Conservation (phyloP, 208 protist species). For the Entamoeba moshkovskii region DNA sequence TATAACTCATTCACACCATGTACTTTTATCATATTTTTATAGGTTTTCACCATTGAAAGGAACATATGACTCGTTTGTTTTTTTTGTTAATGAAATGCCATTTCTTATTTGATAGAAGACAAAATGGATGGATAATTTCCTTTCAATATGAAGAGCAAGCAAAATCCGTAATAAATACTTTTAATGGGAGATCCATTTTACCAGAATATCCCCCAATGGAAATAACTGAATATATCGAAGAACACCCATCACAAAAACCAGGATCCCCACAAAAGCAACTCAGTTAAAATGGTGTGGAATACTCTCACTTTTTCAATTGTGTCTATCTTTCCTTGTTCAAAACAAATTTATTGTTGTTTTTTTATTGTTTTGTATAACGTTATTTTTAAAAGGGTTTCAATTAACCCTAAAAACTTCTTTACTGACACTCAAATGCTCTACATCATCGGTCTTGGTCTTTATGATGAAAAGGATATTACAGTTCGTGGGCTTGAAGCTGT, state of each 20-base stretch:
- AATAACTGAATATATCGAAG: neutral
- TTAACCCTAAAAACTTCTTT: neutral
- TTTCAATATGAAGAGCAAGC: neutral
- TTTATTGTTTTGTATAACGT: too few relatives aligned
- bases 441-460: conserved; percentile 83
- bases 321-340: too few relatives aligned
- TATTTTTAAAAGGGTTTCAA: too few relatives aligned
- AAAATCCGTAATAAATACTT: neutral
- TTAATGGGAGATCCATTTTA: neutral
- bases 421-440: conserved; percentile 49
- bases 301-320: too few relatives aligned
- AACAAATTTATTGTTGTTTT: too few relatives aligned
- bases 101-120: neutral
- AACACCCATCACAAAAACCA: too few relatives aligned
- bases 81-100: neutral
- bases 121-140: neutral
- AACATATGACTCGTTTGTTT: neutral
- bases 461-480: conserved; percentile 90
- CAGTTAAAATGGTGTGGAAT: too few relatives aligned
- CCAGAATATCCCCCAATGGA: neutral
- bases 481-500: conserved; percentile 79
- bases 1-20: neutral
- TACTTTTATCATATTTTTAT: neutral
- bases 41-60: neutral
- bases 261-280: too few relatives aligned